Percentiles rank a stretch among this genome's conserved stretches.
phyloP scores from a whole-genome alignment of 2,329 filamentous ascomycete genomes.

The Aureobasidium sp. region DNA sequence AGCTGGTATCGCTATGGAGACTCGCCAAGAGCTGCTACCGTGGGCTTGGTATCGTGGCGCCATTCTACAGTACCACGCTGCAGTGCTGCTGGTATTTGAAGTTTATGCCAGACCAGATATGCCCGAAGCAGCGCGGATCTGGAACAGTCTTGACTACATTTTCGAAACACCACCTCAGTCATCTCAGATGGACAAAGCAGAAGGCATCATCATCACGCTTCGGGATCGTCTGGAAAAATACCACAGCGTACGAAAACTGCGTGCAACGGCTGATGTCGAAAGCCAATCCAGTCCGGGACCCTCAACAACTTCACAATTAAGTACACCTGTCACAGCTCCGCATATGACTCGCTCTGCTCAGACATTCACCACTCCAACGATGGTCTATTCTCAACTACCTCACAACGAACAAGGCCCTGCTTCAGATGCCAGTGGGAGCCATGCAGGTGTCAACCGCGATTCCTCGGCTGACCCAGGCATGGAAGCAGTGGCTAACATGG shows the following conservation, averaged over 20 bases:
- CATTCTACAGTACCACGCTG: constrained; percentile 65
- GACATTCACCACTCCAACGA: constrained; percentile 7
- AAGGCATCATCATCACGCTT: constrained; percentile 56
- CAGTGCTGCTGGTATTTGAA: constrained; percentile 61
- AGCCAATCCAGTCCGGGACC: constrained; percentile 1
- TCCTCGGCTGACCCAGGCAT: constrained; percentile 25
- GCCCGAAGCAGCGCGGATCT: constrained; percentile 58
- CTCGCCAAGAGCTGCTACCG: constrained; percentile 42
- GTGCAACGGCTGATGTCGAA: constrained; percentile 21
- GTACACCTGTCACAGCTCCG: neutral
- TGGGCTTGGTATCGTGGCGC: constrained; percentile 68
- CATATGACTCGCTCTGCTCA: constrained; percentile 10
- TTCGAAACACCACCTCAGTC: constrained; percentile 54
- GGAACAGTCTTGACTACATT: constrained; percentile 64
- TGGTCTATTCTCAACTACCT: constrained; percentile 11
- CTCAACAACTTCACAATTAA: neutral
- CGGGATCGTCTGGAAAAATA: constrained; percentile 55
- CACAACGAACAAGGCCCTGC: constrained; percentile 15
- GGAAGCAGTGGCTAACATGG: constrained; percentile 46
- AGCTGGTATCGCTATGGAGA: constrained; percentile 49
- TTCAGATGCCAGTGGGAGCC: constrained; percentile 20
- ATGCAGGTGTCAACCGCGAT: constrained; percentile 16
- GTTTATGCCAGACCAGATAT: constrained; percentile 53
- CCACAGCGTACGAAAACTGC: constrained; percentile 48
- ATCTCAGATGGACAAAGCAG: constrained; percentile 50